Conservation (phyloP, 2,329 filamentous ascomycete species). For the Beauveria asiatica region DNA sequence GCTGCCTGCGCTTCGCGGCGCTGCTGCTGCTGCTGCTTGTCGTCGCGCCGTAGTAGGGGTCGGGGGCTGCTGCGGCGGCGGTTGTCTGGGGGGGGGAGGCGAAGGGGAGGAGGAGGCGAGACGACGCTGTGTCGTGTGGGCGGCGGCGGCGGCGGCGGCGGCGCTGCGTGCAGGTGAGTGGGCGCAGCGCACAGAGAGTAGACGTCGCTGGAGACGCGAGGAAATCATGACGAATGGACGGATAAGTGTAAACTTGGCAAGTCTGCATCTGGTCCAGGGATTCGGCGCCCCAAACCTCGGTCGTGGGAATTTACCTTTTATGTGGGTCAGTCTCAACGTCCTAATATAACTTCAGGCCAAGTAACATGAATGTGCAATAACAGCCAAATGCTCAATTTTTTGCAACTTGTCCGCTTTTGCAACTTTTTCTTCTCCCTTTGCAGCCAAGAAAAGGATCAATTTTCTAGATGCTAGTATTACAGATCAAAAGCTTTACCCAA, state of each 20-base stretch:
- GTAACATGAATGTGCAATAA: neutral
- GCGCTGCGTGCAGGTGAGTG: neutral
- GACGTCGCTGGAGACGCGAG: neutral
- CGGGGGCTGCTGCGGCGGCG: neutral
- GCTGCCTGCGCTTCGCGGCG: slow-evolving; percentile 13
- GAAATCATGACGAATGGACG: neutral
- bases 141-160: neutral
- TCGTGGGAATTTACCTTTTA: neutral
- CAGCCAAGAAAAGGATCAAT: neutral
- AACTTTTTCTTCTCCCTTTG: neutral
- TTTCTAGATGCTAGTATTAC: slow-evolving; percentile 8
- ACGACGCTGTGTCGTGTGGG: neutral
- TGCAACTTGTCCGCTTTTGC: neutral
- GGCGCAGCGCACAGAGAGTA: neutral
- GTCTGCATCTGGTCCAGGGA: neutral
- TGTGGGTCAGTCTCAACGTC: neutral
- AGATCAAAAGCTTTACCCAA: slow-evolving; percentile 1
- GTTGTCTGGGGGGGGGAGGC: neutral
- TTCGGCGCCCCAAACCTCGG: neutral
- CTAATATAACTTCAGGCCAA: neutral
- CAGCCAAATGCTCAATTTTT: neutral
- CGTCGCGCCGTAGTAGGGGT: neutral
- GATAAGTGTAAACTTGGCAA: neutral
- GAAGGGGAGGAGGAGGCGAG: neutral
- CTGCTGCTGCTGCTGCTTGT: neutral